Percentiles rank a stretch among this genome's conserved stretches.
Evolutionary conservation across 805 yeast species (phyloP).

Genomic region (Lachancea meyersii): DNA sequence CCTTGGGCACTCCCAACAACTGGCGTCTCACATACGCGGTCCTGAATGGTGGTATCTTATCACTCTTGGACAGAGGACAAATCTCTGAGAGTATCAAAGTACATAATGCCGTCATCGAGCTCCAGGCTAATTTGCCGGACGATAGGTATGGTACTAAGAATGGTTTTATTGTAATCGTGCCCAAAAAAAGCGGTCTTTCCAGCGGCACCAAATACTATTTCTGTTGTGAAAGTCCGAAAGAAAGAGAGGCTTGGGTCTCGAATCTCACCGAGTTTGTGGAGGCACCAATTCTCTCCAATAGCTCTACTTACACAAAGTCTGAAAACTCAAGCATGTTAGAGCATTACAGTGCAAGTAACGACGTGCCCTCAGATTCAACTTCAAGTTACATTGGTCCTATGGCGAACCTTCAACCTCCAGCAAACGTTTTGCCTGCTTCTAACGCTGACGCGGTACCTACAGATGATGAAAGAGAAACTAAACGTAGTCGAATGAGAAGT

Average conservation of each 20-base stretch:
- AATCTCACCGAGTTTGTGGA: slow-evolving; percentile 34
- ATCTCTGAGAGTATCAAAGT: slow-evolving; percentile 47
- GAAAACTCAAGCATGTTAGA: slow-evolving; percentile 7
- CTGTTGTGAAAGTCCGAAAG: slow-evolving; percentile 74
- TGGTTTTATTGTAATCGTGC: slow-evolving; percentile 36
- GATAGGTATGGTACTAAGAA: slow-evolving; percentile 34
- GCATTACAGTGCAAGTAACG: slow-evolving; percentile 7
- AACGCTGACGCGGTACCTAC: slow-evolving; percentile 9
- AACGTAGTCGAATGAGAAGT: slow-evolving; percentile 48
- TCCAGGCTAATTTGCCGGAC: slow-evolving; percentile 34
- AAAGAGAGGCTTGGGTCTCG: slow-evolving; percentile 68
- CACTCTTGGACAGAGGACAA: slow-evolving; percentile 50
- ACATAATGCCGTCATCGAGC: slow-evolving; percentile 40
- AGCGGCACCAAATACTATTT: slow-evolving; percentile 50
- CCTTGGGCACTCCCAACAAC: slow-evolving; percentile 46
- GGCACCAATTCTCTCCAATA: slow-evolving; percentile 6
- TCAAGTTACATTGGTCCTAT: slow-evolving; percentile 11
- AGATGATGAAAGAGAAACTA: slow-evolving; percentile 36
- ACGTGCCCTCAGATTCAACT: slow-evolving; percentile 2
- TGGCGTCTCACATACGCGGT: slow-evolving; percentile 72
- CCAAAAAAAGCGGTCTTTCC: slow-evolving; percentile 35
- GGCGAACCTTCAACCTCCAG: slow-evolving; percentile 9
- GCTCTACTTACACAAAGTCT: slow-evolving; percentile 7
- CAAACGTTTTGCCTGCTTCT: slow-evolving; percentile 10
- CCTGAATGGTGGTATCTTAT: slow-evolving; percentile 52